A percentile compares a stretch with the other conserved stretches of the same genome.
Conservation (phyloP, 2,329 filamentous ascomycete genomes). For the Huntiella savannae region DNA sequence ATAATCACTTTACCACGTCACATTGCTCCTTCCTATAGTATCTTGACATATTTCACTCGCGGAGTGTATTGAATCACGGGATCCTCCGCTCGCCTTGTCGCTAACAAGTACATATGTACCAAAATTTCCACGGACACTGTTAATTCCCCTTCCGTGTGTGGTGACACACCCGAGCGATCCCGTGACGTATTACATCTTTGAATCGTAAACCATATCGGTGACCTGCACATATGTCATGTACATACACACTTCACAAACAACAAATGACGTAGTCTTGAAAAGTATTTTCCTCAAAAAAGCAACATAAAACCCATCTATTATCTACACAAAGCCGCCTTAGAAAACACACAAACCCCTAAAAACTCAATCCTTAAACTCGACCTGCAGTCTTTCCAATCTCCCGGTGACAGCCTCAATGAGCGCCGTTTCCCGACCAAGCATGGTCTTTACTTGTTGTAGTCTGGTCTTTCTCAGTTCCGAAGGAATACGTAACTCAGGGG, state of each 20-base stretch:
- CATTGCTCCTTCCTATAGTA: too few species aligned
- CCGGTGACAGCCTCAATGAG: slow-evolving; percentile 47
- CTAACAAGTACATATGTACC: too few species aligned
- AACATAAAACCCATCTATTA: background rate
- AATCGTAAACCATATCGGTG: background rate
- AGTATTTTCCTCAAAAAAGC: background rate
- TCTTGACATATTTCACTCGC: too few species aligned
- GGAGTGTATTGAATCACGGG: too few species aligned
- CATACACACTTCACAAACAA: background rate
- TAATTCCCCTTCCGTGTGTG: background rate
- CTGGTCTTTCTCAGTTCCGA: slow-evolving; percentile 42
- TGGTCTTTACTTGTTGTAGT: slow-evolving; percentile 40
- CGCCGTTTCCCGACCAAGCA: slow-evolving; percentile 47
- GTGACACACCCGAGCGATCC: background rate
- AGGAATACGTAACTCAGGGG: slow-evolving; percentile 33
- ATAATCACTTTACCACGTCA: too few species aligned
- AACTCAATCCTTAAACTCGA: slow-evolving; percentile 9
- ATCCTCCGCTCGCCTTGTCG: too few species aligned
- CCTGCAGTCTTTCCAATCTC: slow-evolving; percentile 38
- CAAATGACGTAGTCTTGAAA: background rate
- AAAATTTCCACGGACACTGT: background rate
- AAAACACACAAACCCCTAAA: background rate
- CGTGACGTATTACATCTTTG: background rate
- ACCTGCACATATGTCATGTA: too few species aligned
- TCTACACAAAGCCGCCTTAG: too few species aligned